Evolutionary conservation across 2,329 filamentous ascomycete genomes (phyloP).

Genomic region (Colletotrichum scovillei): DNA sequence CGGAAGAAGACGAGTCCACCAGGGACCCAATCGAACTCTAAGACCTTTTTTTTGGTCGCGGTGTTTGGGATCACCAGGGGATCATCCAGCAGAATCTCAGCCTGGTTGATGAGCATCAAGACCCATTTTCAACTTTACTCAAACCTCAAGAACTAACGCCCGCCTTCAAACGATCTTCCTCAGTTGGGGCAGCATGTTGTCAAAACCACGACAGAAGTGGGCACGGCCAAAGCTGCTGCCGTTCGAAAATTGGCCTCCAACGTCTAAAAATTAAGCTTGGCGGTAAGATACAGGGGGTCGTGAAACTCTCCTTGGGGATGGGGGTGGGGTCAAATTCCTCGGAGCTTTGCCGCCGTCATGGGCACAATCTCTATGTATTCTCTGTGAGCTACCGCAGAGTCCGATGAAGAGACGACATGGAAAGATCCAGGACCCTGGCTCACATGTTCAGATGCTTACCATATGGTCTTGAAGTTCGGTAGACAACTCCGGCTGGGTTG

Average conservation of each 20-base stretch:
- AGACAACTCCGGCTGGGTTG: neutral
- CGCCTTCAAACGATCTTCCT: neutral
- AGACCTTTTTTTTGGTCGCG: neutral
- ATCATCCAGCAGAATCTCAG: conserved; percentile 16
- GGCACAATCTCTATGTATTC: neutral
- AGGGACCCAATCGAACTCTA: neutral
- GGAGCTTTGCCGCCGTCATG: conserved; percentile 21
- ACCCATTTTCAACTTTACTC: neutral
- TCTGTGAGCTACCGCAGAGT: neutral
- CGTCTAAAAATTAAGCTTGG: conserved; percentile 34
- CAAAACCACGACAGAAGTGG: conserved; percentile 11
- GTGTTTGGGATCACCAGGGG: conserved; percentile 28
- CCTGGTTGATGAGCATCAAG: neutral
- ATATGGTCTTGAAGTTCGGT: neutral
- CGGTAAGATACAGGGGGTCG: conserved; percentile 32
- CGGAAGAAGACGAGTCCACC: neutral
- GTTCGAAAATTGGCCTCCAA: conserved; percentile 14
- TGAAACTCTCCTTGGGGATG: conserved; percentile 27
- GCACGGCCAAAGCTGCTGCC: conserved; percentile 21
- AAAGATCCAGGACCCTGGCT: neutral
- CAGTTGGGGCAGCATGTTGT: neutral
- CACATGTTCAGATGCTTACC: neutral
- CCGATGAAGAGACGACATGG: neutral
- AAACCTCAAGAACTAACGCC: neutral
- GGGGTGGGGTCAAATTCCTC: conserved; percentile 11